Evolutionary conservation across 2,329 filamentous ascomycete genomes (phyloP), one percentile per base, ranked within the genome.

Genomic region (Pseudogymnoascus pannorum): DNA sequence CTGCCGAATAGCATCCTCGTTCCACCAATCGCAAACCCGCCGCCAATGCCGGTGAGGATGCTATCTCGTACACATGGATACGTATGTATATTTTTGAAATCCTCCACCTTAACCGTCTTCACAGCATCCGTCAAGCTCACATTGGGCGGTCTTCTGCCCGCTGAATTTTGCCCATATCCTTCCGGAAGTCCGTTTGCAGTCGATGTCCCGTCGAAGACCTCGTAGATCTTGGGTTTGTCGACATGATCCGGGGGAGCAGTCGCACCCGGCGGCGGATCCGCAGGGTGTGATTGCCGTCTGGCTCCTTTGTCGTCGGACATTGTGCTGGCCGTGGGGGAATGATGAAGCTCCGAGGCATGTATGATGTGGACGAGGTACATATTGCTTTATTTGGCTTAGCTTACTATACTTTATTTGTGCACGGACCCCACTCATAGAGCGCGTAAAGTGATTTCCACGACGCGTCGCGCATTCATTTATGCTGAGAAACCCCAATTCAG

Each of bases 1-100:
- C 92, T 88, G 76, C 88, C 86, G 67, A 91, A 75, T 20, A 97
- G 79, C 68, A 87, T 88, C 65, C 88, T 84, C 60, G 92, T 69
- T 62, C 86, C 87, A 60, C 92, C 93, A 31, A 91, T 75, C 3
- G 82, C 88, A 65, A 91, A 89, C 3, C 91, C 94, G 2, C 84
- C 81, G 1, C 85, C 88, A 68, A 99, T 95, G 22, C 92, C 94
- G 1, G 89, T 86, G 67, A 97, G 77, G 60, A 96, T 79, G 2
- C 90, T 87, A 71, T 96, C 88, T 64, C 92, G 81, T 18, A 91
- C 88, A 74, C 94, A 97, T 0, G 93, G 93, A 62, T 86, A 83
- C 73, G 88, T 87, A 73, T 92, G 87, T 60, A 95, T 78, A 48
- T 85, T 83, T 48, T 84, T 74, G 65, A 92, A 88, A 69, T 93